Base-by-base conservation (phyloP, 495 filamentous ascomycete genomes). In the Amniculicola lignicola region DNA sequence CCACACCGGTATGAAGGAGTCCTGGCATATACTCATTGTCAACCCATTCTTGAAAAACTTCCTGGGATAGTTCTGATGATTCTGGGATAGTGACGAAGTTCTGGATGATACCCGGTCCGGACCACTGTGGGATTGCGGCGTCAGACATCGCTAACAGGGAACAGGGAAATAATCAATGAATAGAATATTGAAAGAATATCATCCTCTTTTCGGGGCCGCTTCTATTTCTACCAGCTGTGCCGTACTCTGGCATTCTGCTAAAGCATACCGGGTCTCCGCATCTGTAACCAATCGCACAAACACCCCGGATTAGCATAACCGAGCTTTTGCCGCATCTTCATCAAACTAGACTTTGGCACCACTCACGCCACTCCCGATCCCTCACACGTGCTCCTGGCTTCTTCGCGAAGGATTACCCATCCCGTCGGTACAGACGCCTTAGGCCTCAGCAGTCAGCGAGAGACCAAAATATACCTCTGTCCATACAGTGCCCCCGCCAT, bases 21-120 rank as follows among this genome's bases (percentile, higher is more conserved):
- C 61, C 62, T 0, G 66, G 68, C 27, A 70, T 57, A 43, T 69
- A 65, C 7, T 59, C 54, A 7, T 67, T 46, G 12, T 69, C 60
- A 47, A 63, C 63, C 68, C 68, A 70, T 40, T 57, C 61, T 12
- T 46, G 28, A 4, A 69, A 54, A 18, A 42, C 52, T 14, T 47
- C 51, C 14, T 51, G 40, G n/a, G 59, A 43, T 33, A 66, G 11
- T 14, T 41, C 21, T 6, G 63, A 61, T 2, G 29, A 33, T 14
- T 46, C 9, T 11, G 24, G 39, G 5, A 53, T 18, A 15, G 24
- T 43, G 44, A 61, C 33, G 40, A 47, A 54, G 16, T 10, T 44
- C 36, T 59, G 45, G 21, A 57, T 33, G 18, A 60, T 50, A 7
- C 61, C 56, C 1, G 61, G 61, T 7, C 61, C 56, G 37, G 51